Conservation (phyloP, 768 basidiomycete species). For the Phaeolepiota aurea region DNA sequence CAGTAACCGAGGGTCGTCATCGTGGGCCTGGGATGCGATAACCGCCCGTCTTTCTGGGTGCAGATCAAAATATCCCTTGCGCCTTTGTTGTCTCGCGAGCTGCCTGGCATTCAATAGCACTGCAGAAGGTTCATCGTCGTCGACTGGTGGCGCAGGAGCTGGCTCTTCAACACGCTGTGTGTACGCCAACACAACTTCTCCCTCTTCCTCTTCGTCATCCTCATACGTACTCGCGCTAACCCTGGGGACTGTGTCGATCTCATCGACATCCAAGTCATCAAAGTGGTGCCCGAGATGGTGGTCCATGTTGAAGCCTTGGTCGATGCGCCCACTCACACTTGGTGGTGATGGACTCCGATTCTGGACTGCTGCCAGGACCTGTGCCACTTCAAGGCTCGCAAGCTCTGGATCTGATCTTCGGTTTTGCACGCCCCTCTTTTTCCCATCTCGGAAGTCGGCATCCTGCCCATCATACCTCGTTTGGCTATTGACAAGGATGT, state of each 20-base stretch:
- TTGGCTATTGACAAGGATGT: conserved; percentile 66
- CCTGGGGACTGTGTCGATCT: conserved; percentile 38
- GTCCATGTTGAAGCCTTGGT: conserved; percentile 24
- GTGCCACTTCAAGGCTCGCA: conserved; percentile 64
- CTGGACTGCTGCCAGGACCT: conserved; percentile 56
- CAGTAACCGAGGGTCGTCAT: conserved; percentile 27
- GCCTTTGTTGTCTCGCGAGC: conserved; percentile 27
- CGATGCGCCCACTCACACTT: conserved; percentile 26
- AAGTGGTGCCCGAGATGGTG: conserved; percentile 26
- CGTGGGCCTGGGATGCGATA: conserved; percentile 14
- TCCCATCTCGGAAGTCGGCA: conserved; percentile 21
- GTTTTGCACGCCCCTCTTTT: conserved; percentile 22
- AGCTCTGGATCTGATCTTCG: conserved; percentile 53
- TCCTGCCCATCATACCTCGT: conserved; percentile 49
- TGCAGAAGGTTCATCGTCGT: conserved; percentile 16
- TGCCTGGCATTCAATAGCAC: conserved; percentile 18
- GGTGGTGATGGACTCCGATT: conserved; percentile 26
- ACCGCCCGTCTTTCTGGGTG: conserved; percentile 62
- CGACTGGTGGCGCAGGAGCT: conserved; percentile 12
- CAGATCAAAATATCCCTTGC: conserved; percentile 69
- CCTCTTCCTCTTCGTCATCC: conserved; percentile 12
- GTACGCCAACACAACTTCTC: conserved; percentile 15
- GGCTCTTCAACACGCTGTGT: conserved; percentile 12
- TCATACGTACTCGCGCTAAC: conserved; percentile 18
- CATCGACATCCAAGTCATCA: conserved; percentile 42